A percentile compares a stretch with the other conserved stretches of the same genome.
phyloP scores from a whole-genome alignment of 2,329 filamentous ascomycete species.

The Aspergillus texensis region DNA sequence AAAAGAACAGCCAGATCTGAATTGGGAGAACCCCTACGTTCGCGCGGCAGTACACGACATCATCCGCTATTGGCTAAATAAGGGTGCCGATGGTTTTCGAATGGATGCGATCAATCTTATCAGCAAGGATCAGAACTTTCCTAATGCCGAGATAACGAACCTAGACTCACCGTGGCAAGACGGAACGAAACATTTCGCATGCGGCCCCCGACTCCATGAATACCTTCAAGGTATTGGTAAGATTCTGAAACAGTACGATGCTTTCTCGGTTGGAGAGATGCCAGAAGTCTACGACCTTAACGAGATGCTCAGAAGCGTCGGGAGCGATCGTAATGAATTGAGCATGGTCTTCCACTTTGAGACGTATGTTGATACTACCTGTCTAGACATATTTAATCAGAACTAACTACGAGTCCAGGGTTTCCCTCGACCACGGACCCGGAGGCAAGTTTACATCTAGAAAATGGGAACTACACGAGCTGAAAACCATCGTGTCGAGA shows the following conservation, averaged over 20 bases:
- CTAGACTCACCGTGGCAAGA: neutral
- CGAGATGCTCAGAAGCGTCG: conserved; percentile 56
- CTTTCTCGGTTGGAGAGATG: conserved; percentile 64
- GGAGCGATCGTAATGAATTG: conserved; percentile 59
- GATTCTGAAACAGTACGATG: conserved; percentile 57
- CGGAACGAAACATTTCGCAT: conserved; percentile 3
- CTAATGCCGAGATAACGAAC: conserved; percentile 43
- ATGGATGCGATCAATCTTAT: conserved; percentile 74
- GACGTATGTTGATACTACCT: conserved; percentile 18
- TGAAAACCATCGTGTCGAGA: conserved; percentile 57
- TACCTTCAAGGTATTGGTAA: conserved; percentile 53
- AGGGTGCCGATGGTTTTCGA: conserved; percentile 71
- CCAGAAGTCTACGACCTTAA: conserved; percentile 50
- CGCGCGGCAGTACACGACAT: conserved; percentile 69
- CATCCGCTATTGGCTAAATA: conserved; percentile 77
- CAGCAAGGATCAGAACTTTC: conserved; percentile 61
- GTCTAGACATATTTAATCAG: too few species aligned
- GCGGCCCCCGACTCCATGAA: conserved; percentile 1
- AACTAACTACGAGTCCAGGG: neutral
- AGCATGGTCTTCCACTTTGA: conserved; percentile 76
- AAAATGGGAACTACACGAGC: conserved; percentile 51
- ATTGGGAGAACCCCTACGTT: conserved; percentile 73
- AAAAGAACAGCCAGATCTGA: conserved; percentile 75
- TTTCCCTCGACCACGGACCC: neutral
- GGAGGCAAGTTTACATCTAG: neutral